phyloP scores from a whole-genome alignment of 208 protist species.

The Acanthamoeba comandoni region DNA sequence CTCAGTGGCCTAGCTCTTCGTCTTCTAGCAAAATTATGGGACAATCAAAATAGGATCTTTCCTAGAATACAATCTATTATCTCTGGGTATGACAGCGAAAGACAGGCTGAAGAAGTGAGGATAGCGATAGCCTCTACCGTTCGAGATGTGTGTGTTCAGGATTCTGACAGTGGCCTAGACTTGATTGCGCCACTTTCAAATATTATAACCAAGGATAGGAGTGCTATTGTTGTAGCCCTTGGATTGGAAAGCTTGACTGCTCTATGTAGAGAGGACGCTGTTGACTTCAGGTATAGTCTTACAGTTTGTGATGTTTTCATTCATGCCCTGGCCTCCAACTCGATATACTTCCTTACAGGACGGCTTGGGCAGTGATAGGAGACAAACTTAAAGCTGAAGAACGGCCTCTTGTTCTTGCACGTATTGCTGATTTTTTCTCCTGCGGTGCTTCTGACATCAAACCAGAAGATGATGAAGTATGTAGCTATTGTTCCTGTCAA shows the following conservation, averaged over 20 bases:
- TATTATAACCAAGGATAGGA: conserved; percentile 43
- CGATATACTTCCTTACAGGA: not conserved
- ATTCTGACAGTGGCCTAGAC: conserved; percentile 28
- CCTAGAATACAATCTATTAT: conserved; percentile 11
- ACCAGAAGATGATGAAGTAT: conserved; percentile 21
- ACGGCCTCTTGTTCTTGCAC: conserved; percentile 25
- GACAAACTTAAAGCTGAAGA: conserved; percentile 17
- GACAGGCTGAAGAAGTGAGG: not conserved
- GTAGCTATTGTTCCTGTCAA: not conserved
- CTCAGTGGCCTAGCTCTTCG: conserved; percentile 13
- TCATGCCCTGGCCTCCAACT: too few species aligned
- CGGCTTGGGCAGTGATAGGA: conserved; percentile 40
- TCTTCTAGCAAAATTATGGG: conserved; percentile 30
- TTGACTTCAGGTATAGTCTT: conserved; percentile 12
- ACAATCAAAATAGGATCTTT: conserved; percentile 24
- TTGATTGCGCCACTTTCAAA: conserved; percentile 38
- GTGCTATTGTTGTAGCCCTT: not conserved
- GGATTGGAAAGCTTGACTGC: conserved; percentile 36
- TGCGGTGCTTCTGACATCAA: conserved; percentile 36
- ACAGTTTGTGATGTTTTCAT: too few species aligned
- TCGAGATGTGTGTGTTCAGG: conserved; percentile 26
- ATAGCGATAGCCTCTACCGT: conserved; percentile 31
- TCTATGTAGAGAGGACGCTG: conserved; percentile 44
- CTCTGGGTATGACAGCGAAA: conserved; percentile 23
- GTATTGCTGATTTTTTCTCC: conserved; percentile 30